These are phyloP conservation scores for Boeremia exigua DNA, from an alignment of 2,329 filamentous ascomycete genomes.

Conservation along the genomic window DNA sequence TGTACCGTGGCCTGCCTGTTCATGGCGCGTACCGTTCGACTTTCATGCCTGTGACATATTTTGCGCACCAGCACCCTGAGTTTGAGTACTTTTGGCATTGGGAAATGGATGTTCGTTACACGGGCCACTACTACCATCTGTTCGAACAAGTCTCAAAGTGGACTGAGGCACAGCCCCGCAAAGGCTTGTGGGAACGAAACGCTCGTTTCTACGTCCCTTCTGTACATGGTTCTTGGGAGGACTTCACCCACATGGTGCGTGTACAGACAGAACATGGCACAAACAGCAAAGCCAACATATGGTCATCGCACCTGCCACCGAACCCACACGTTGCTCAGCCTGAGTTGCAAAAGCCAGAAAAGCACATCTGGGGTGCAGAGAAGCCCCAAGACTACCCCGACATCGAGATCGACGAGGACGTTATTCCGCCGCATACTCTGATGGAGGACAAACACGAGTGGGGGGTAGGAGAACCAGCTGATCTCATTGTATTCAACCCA, in stretches of 20 bases:
- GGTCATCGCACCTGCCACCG: slow-evolving; percentile 47
- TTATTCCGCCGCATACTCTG: slow-evolving; percentile 63
- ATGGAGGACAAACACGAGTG: slow-evolving; percentile 64
- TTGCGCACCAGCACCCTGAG: slow-evolving; percentile 85
- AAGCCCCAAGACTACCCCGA: slow-evolving; percentile 51
- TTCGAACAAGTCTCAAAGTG: slow-evolving; percentile 71
- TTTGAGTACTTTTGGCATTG: slow-evolving; percentile 94
- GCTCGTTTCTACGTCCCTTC: slow-evolving; percentile 77
- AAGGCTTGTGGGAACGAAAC: slow-evolving; percentile 78
- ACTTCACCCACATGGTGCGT: slow-evolving; percentile 71
- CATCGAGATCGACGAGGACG: slow-evolving; percentile 60
- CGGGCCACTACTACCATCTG: slow-evolving; percentile 85
- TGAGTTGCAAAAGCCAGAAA: slow-evolving; percentile 49
- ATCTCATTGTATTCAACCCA: slow-evolving; percentile 79
- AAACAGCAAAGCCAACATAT: slow-evolving; percentile 53
- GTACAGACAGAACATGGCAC: slow-evolving; percentile 64
- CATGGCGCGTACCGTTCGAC: slow-evolving; percentile 75
- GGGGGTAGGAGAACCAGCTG: slow-evolving; percentile 74
- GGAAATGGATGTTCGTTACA: slow-evolving; percentile 93
- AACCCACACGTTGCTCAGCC: slow-evolving; percentile 53
- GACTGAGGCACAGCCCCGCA: slow-evolving; percentile 70
- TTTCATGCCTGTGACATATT: slow-evolving; percentile 94
- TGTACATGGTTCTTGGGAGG: slow-evolving; percentile 73
- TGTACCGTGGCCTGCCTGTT: slow-evolving; percentile 67
- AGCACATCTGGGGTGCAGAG: slow-evolving; percentile 58